Base-by-base conservation (phyloP, 208 protist species). In the Acanthamoeba healyi region DNA sequence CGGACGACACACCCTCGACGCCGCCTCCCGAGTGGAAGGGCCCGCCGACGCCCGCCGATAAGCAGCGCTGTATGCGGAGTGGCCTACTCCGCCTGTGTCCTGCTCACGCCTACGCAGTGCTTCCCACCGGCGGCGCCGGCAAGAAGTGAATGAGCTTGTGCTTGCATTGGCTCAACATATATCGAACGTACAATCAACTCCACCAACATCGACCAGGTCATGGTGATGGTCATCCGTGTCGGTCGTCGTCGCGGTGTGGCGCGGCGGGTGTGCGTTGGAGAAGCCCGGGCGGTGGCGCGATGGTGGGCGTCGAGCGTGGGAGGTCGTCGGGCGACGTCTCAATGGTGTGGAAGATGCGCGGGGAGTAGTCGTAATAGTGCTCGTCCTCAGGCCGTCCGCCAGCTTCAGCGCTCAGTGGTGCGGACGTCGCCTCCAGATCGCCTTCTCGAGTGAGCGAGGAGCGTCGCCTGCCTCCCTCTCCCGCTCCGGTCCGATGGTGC, bases 291-390 rank as follows among this genome's bases (percentile, higher is more conserved):
- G 63, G 63, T 34, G 61, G 61, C 24, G 9, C 17, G 14, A 22
- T 70, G 63, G 34, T 9, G 63, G 3, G 51, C 19, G 14, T 22
- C 51, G 63, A 72, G 29, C 63, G 63, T 3, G 63, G 63, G 10
- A 72, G 63, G 34, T 32, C 4, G 32, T 72, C 63, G 34, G 63
- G 63, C 24, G 63, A 72, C 1, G 63, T 72, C 63, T 34, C 63
- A 9, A 72, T 32, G 26, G 63, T 72, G 63, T 72, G 63, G 63
- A 72, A 72, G 63, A 72, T 72, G n/a, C 63, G 63, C n/a, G 63
- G 63, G n/a, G 63, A 72, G 63, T 72, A 72, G 63, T 72, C 24
- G 63, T 72, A 72, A 19, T 6, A 40, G 10, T 40, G 19, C 0
- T 70, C 9, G 24, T 24, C 61, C 61, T 19, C 63, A 12, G 12